Base-by-base conservation (phyloP, 192 early-diverging fungal species). In the Linnemannia schmuckeri region DNA sequence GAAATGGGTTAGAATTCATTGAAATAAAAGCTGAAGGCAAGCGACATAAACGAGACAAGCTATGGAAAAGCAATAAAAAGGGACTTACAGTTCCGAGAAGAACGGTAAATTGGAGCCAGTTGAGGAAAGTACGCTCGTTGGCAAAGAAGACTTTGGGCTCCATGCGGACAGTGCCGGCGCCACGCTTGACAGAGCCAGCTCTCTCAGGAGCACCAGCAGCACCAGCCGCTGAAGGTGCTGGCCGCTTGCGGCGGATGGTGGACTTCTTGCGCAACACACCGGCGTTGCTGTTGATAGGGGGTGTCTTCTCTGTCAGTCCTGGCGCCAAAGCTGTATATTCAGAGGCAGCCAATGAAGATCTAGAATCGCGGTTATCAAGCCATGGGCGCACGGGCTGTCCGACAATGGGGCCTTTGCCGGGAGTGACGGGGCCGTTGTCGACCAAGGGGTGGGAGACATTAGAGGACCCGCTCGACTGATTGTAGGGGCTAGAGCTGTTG, bases 111-210 rank as follows among this genome's bases (percentile, higher is more conserved):
- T 94, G 93, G 81, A 96, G 89, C 96, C 96, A 97, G 20, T 92
- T 90, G 70, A 97, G 91, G 85, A 96, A 97, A 1, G 96, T 96
- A 76, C 96, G 90, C 83, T 97, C 96, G 77, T 97, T 97, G 57
- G 96, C 96, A 89, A 97, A 95, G 80, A 93, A 96, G 5, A 96
- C 93, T 87, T 97, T 97, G 24, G 96, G 95, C 79, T 97, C 96
- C 49, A 96, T 93, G 33, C 94, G 92, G 7, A 95, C 88, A 10
- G 94, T 90, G 6, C 88, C 91, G 0, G 77, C 30, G 0, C 87
- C 71, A 13, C 90, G 91, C 81, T 89, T 90, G n/a, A 88, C 90
- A 38, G 52, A 38, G 15, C 49, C 49, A 24, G 54, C 52, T 63
- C 61, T 66, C 61, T 66, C 61, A 30, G 61, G 61, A 13, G 30